Evolutionary conservation across 2,329 filamentous ascomycete genomes (phyloP).

Genomic region (Microthyrium microscopicum): DNA sequence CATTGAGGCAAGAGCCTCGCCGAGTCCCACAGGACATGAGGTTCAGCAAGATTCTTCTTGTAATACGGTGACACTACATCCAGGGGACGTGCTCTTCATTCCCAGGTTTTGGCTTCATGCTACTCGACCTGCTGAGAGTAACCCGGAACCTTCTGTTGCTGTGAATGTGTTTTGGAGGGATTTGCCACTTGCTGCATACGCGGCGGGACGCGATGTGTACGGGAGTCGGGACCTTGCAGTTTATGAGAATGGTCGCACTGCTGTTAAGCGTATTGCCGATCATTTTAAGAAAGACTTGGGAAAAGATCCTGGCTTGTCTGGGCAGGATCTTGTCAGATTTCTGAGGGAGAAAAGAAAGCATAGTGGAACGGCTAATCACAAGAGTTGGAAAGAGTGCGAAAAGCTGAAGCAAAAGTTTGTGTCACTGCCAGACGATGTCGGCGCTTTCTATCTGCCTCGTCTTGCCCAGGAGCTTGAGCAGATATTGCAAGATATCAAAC

Average conservation of each 20-base stretch:
- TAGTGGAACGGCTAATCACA: not conserved
- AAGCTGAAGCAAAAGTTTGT: slow-evolving; percentile 50
- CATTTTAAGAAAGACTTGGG: not conserved
- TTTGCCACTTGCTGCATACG: slow-evolving; percentile 45
- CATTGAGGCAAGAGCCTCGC: slow-evolving; percentile 19
- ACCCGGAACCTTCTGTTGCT: slow-evolving; percentile 36
- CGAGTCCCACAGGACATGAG: no score
- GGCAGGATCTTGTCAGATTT: not conserved
- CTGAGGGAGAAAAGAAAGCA: not conserved
- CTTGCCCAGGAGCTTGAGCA: slow-evolving; percentile 52
- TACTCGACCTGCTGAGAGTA: slow-evolving; percentile 36
- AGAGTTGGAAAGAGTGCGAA: slow-evolving; percentile 15
- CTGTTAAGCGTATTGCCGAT: not conserved
- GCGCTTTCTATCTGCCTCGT: slow-evolving; percentile 59
- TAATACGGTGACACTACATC: slow-evolving; percentile 43
- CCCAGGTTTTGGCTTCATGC: slow-evolving; percentile 69
- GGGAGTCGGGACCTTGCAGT: slow-evolving; percentile 72
- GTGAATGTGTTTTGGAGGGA: slow-evolving; percentile 84
- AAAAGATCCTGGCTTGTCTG: not conserved
- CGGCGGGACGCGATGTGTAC: slow-evolving; percentile 66
- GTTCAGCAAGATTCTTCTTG: not conserved
- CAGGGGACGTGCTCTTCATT: slow-evolving; percentile 66
- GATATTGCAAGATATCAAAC: no score
- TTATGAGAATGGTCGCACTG: slow-evolving; percentile 57
- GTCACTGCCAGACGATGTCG: slow-evolving; percentile 46